Evolutionary conservation across 805 yeast genomes (phyloP).

Genomic region (Huiozyma naganishii): DNA sequence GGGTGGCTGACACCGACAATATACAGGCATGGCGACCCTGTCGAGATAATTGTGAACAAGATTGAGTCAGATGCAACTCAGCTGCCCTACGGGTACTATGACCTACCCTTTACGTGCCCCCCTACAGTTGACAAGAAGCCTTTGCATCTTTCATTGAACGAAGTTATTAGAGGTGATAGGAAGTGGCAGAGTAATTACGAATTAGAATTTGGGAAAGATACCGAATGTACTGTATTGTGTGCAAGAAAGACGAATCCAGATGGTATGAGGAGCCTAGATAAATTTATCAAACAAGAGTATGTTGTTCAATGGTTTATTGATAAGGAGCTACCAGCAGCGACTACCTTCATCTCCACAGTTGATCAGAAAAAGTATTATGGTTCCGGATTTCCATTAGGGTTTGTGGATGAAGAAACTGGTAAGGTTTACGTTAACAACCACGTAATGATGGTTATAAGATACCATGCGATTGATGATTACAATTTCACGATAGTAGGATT

Average conservation of each 20-base stretch:
- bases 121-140: slow-evolving; percentile 44
- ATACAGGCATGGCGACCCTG: slow-evolving; percentile 43
- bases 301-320: slow-evolving; percentile 79
- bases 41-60: slow-evolving; percentile 64
- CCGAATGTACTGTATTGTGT: slow-evolving; percentile 57
- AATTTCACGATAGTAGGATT: slow-evolving; percentile 68
- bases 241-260: slow-evolving; percentile 45
- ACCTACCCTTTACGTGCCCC: slow-evolving; percentile 73
- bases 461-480: slow-evolving; percentile 40
- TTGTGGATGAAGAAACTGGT: slow-evolving; percentile 39
- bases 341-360: slow-evolving; percentile 56
- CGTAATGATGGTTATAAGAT: slow-evolving; percentile 68
- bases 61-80: slow-evolving; percentile 65
- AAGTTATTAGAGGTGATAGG: slow-evolving; percentile 71
- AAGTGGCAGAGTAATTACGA: slow-evolving; percentile 64
- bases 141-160: slow-evolving; percentile 60
- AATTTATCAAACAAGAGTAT: slow-evolving; percentile 56
- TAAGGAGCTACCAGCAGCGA: slow-evolving; percentile 72
- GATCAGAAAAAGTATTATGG: slow-evolving; percentile 61
- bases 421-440: slow-evolving; percentile 65
- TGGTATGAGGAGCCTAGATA: slow-evolving; percentile 45
- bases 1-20: slow-evolving; percentile 25
- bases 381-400: slow-evolving; percentile 81
- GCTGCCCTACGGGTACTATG: slow-evolving; percentile 66
- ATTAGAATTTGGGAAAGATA: slow-evolving; percentile 54